Conservation (phyloP, 177 flowering plant genomes). For the Tripterygium wilfordii region DNA sequence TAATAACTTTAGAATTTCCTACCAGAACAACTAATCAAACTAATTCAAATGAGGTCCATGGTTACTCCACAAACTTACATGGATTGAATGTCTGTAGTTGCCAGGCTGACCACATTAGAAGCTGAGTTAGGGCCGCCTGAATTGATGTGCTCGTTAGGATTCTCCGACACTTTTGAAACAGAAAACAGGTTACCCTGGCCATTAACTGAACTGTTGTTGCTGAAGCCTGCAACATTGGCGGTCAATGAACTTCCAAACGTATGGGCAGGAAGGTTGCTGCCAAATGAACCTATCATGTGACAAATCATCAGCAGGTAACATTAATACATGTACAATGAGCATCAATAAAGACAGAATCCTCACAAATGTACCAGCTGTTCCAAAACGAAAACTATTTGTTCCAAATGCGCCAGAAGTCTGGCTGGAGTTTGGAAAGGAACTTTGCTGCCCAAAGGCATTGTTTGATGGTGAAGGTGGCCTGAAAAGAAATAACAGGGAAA, state of each 20-base stretch:
- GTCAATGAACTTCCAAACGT: slow-evolving; percentile 15
- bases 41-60: background rate
- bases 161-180: slow-evolving; percentile 13
- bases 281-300: slow-evolving; percentile 18
- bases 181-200: slow-evolving; percentile 19
- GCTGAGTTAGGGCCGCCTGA: slow-evolving; percentile 5
- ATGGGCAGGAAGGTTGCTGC: slow-evolving; percentile 18
- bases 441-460: slow-evolving; percentile 34
- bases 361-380: slow-evolving; percentile 23
- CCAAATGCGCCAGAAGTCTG: slow-evolving; percentile 26
- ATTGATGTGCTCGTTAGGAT: slow-evolving; percentile 8
- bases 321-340: background rate
- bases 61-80: slow-evolving; percentile 21
- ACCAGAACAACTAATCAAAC: too few relatives aligned
- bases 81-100: slow-evolving; percentile 4
- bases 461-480: slow-evolving; percentile 33
- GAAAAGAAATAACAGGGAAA: slow-evolving; percentile 24
- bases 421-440: slow-evolving; percentile 17
- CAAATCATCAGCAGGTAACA: background rate
- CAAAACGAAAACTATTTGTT: slow-evolving; percentile 23
- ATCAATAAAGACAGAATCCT: background rate
- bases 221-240: slow-evolving; percentile 9
- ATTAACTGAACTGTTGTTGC: slow-evolving; percentile 7
- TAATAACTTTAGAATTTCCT: too few relatives aligned
- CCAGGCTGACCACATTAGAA: slow-evolving; percentile 15